A percentile compares a stretch with the other conserved stretches of the same genome.
Conservation (phyloP, 768 basidiomycete species). For the Tylopilus sp. region DNA sequence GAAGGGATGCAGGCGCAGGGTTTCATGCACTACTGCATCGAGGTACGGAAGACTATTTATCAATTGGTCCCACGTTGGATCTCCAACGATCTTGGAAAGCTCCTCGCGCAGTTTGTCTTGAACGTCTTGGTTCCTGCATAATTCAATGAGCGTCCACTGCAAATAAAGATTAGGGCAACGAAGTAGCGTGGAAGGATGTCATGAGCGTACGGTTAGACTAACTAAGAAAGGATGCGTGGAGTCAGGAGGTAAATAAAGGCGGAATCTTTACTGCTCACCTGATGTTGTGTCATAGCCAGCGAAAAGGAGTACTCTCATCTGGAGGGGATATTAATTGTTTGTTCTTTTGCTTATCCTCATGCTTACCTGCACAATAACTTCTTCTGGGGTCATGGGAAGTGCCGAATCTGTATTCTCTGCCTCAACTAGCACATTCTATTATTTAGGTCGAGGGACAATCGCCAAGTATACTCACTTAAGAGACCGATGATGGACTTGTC, state of each 20-base stretch:
- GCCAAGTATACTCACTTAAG: slow-evolving; percentile 15
- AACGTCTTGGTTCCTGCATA: neutral
- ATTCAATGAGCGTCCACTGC: neutral
- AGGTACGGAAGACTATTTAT: neutral
- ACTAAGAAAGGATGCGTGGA: neutral
- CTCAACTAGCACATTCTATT: slow-evolving; percentile 31
- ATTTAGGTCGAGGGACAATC: neutral
- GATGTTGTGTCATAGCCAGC: slow-evolving; percentile 44
- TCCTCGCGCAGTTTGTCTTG: slow-evolving; percentile 35
- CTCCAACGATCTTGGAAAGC: slow-evolving; percentile 38
- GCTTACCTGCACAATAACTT: slow-evolving; percentile 36
- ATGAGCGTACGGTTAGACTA: neutral
- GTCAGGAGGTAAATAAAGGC: neutral
- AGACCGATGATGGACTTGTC: slow-evolving; percentile 28
- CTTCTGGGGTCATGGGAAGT: slow-evolving; percentile 35
- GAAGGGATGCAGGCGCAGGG: slow-evolving; percentile 41
- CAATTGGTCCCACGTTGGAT: slow-evolving; percentile 35
- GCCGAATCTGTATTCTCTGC: slow-evolving; percentile 29
- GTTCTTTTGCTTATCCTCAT: neutral
- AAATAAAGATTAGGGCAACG: neutral
- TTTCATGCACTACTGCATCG: slow-evolving; percentile 27
- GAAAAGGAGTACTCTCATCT: slow-evolving; percentile 38
- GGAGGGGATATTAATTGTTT: neutral
- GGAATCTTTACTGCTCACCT: slow-evolving; percentile 17
- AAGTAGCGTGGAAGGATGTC: neutral